Evolutionary conservation across 495 filamentous ascomycete genomes (phyloP).

Genomic region (Xylaria nigripes): DNA sequence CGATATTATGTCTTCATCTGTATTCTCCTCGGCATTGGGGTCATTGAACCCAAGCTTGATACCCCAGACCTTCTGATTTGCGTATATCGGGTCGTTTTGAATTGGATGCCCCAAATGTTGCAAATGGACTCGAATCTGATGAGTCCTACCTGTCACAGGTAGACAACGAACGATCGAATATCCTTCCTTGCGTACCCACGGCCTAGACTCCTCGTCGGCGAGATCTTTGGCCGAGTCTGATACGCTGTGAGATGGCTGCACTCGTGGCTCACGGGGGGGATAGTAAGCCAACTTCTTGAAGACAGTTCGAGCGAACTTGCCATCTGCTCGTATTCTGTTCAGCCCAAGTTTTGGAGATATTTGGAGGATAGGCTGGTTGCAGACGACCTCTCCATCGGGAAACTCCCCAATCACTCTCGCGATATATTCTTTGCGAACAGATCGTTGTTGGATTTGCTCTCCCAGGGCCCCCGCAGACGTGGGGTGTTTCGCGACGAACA

Average conservation of each 20-base stretch:
- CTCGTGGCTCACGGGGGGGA: slow-evolving; percentile 40
- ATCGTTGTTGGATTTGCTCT: slow-evolving; percentile 60
- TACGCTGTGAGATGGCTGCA: slow-evolving; percentile 8
- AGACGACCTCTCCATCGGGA: slow-evolving; percentile 73
- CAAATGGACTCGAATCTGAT: slow-evolving; percentile 90
- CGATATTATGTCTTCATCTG: slow-evolving; percentile 82
- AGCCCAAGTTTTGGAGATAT: slow-evolving; percentile 93
- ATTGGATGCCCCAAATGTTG: slow-evolving; percentile 94
- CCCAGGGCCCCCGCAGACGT: slow-evolving; percentile 71
- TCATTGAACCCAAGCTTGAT: slow-evolving; percentile 65
- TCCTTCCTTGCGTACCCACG: slow-evolving; percentile 45
- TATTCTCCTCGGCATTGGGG: slow-evolving; percentile 51
- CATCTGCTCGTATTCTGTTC: slow-evolving; percentile 86
- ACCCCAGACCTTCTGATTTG: slow-evolving; percentile 87
- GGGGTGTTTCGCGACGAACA: slow-evolving; percentile 87
- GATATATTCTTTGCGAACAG: slow-evolving; percentile 88
- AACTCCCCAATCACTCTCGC: slow-evolving; percentile 87
- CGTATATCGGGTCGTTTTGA: slow-evolving; percentile 94
- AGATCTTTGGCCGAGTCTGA: slow-evolving; percentile 7
- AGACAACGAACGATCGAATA: slow-evolving; percentile 94
- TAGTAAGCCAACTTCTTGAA: slow-evolving; percentile 88
- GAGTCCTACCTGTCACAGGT: slow-evolving; percentile 87
- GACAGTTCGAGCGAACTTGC: slow-evolving; percentile 80
- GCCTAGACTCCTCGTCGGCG: slow-evolving; percentile 19
- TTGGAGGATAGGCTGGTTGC: slow-evolving; percentile 85